Conservation (phyloP, 2,329 filamentous ascomycete species). For the Trichoderma guizhouense region DNA sequence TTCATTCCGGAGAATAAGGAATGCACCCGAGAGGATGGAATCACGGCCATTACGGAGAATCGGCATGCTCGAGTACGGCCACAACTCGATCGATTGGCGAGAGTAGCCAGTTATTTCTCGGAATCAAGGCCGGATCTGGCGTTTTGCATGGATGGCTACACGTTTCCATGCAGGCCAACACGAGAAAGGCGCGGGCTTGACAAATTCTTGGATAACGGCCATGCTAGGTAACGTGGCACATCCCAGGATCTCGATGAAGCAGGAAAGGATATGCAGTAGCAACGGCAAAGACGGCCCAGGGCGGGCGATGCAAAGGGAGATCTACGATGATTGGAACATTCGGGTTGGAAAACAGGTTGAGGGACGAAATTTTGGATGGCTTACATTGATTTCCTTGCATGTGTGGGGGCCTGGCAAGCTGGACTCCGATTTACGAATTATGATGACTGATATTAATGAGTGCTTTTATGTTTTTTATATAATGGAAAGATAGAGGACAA, state of each 20-base stretch:
- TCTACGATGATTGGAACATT: conserved; percentile 1
- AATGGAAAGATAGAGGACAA: background rate
- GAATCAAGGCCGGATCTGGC: background rate
- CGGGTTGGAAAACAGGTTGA: conserved; percentile 12
- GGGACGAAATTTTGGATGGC: background rate
- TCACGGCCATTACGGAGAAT: background rate
- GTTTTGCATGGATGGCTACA: background rate
- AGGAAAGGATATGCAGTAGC: background rate
- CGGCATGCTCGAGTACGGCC: background rate
- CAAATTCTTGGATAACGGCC: background rate
- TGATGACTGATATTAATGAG: conserved; percentile 19
- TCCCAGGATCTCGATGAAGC: background rate
- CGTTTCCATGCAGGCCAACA: background rate
- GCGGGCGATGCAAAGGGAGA: background rate
- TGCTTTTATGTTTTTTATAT: background rate
- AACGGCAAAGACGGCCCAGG: conserved; percentile 9
- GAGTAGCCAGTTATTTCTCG: background rate
- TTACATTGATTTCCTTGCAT: conserved; percentile 15
- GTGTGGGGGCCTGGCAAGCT: background rate
- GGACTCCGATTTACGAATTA: conserved; percentile 25
- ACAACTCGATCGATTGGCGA: background rate
- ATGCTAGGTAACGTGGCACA: background rate
- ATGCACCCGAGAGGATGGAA: conserved; percentile 14
- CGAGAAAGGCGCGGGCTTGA: background rate
- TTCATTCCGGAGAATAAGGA: conserved; percentile 13